These are phyloP conservation scores for Stentor roeselii DNA, from an alignment of 73 alveolate genomes.

Conservation along the genomic window DNA sequence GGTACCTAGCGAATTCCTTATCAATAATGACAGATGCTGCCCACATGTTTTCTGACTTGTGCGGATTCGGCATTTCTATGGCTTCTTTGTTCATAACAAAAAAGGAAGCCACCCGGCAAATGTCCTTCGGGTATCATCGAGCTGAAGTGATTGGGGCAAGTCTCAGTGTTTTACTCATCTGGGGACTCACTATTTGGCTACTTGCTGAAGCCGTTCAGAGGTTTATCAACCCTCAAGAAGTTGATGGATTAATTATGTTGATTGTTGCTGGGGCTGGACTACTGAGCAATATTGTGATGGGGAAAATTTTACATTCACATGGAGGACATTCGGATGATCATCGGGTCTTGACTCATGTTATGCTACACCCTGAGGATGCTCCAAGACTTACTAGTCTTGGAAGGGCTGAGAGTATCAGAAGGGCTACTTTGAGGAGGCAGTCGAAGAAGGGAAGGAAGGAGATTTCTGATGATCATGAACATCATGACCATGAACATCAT, in stretches of 20 bases:
- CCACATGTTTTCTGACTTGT: conserved; percentile 90
- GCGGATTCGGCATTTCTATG: conserved; percentile 87
- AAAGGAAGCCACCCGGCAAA: conserved; percentile 69
- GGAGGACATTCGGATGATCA: conserved; percentile 55
- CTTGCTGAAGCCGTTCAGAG: conserved; percentile 84
- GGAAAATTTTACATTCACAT: conserved; percentile 75
- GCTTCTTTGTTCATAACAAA: conserved; percentile 69
- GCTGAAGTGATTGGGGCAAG: conserved; percentile 93
- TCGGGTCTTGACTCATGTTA: background rate
- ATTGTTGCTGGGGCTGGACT: conserved; percentile 81
- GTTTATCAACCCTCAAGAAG: conserved; percentile 51
- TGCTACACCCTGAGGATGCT: conserved; percentile 62
- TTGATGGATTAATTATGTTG: conserved; percentile 76
- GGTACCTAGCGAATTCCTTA: conserved; percentile 76
- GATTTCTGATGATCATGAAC: conserved; percentile 40
- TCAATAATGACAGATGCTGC: conserved; percentile 98
- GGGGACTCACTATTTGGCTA: conserved; percentile 89
- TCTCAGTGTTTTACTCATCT: conserved; percentile 77
- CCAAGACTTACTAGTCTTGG: conserved; percentile 80
- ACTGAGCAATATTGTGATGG: conserved; percentile 81
- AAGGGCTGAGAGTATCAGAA: conserved; percentile 40
- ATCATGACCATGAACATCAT: conserved; percentile 15
- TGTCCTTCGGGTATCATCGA: conserved; percentile 90
- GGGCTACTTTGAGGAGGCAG: no score
- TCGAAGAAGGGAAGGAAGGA: no score